A percentile compares a stretch with the other conserved stretches of the same genome.
These are phyloP conservation scores for Moelleriella libera DNA, from an alignment of 2,329 filamentous ascomycete genomes.

Conservation along the genomic window DNA sequence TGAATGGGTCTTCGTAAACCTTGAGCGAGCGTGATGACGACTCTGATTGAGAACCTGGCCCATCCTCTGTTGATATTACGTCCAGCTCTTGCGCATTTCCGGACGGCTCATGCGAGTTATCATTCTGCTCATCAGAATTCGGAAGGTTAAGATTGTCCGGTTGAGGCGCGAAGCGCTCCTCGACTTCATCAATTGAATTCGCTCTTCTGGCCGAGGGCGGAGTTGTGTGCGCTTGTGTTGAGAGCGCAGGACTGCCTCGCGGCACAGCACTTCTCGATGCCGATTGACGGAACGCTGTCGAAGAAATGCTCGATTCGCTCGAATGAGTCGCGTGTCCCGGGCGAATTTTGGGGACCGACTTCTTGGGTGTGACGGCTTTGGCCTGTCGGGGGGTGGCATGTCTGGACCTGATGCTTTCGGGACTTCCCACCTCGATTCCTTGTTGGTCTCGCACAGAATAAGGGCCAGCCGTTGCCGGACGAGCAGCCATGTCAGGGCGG, in stretches of 20 bases:
- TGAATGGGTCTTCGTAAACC: constrained; percentile 51
- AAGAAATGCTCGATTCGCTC: constrained; percentile 35
- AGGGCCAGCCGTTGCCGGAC: constrained; percentile 50
- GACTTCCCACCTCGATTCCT: constrained; percentile 23
- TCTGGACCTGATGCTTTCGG: constrained; percentile 31
- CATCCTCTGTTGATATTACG: too few relatives aligned
- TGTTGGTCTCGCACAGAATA: constrained; percentile 46
- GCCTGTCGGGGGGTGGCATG: constrained; percentile 30
- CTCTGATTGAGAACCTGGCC: background rate
- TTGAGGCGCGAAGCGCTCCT: constrained; percentile 34
- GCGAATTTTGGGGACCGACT: constrained; percentile 28
- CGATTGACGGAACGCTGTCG: constrained; percentile 22
- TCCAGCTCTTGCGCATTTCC: constrained; percentile 11
- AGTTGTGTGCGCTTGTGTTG: constrained; percentile 18
- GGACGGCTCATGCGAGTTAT: too few relatives aligned
- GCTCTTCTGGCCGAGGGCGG: constrained; percentile 9
- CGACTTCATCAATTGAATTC: constrained; percentile 35
- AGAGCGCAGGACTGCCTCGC: constrained; percentile 24
- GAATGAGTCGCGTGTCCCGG: constrained; percentile 28
- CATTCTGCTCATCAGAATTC: too few relatives aligned
- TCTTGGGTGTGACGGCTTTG: constrained; percentile 38
- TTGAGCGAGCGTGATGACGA: constrained; percentile 27
- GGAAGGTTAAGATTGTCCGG: constrained; percentile 22
- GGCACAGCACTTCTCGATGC: constrained; percentile 20
- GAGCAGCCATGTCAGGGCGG: constrained; percentile 40